Base-by-base conservation (phyloP, 2,329 filamentous ascomycete genomes). In the Sclerotinia nivalis region DNA sequence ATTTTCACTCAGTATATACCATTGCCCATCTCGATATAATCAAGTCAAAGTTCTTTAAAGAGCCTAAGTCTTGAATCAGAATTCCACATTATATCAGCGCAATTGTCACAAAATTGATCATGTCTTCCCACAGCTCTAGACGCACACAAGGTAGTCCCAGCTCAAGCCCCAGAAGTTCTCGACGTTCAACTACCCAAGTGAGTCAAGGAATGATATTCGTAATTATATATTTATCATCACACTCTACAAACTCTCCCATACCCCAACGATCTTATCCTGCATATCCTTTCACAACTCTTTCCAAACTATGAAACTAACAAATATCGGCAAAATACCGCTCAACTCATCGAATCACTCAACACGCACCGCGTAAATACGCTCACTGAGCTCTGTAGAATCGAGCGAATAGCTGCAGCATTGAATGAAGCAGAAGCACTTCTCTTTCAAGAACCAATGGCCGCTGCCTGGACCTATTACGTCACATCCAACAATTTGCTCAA, bases 331-430 rank as follows among this genome's bases (percentile, higher is more conserved):
- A 73, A 70, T 43, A 73, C 70, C 20, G 78, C 81, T 22, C 85
- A 88, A 72, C 83, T 91, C 72, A 87, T 92, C 72, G 82, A 88
- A 34, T 87, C 88, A 0, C 83, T 93, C 31, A 82, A 82, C 56
- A 88, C 86, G 0, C 89, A 91, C 75, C 86, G 87, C n/a, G 83
- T 93, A 78, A 93, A 93, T 77, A 93, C 91, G 0, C 83, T 93
- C 28, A 89, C 88, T 0, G 90, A 91, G 72, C 85, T 93, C 40
- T 88, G 90, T 73, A 88, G 89, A 22, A 88, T 92, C 74, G 91
- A 93, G 78, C 86, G 87, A 69, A 83, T 87, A 5, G 89, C 91
- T 34, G 86, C 88, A 4, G 79, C 82, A 2, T 84, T 87, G 71
- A 84, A 87, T 45, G 82, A 84, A 54, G 83, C 87, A 56, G 86